Evolutionary conservation across 2,329 filamentous ascomycete species (phyloP), one percentile per base, ranked within the genome.

Genomic region (Berkeleyomyces basicola): DNA sequence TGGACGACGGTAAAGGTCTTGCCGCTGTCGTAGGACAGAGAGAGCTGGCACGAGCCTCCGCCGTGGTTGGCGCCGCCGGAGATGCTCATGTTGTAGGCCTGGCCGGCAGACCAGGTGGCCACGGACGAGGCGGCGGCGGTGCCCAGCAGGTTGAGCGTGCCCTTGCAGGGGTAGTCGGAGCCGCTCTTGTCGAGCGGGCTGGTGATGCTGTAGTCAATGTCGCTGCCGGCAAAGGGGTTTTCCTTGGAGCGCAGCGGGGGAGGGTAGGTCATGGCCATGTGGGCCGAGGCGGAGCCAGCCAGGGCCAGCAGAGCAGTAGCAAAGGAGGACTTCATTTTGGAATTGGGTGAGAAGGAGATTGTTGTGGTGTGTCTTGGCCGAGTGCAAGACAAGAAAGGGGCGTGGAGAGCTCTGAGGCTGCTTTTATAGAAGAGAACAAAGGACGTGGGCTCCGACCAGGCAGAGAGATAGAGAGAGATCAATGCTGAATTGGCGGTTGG

Each of bases 1-100:
- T 81, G 73, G 67, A 83, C 77, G 75, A 90, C 88, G 65, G 79
- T 83, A 76, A 87, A 92, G 23, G 81, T 82, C 63, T 76, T 73
- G 57, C 86, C 87, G 66, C 81, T 77, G 74, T 92, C 86, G 73
- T 86, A 88, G 40, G 85, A 88, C 37, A 92, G 76, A 2, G 84
- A 82, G 57, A 88, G 76, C 74, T 93, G 88, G 74, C 88, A 91
- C 7, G 84, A 88, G 47, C 88, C 88, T 46, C 88, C 87, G 44
- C 77, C 75, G 74, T 90, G 87, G 61, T 72, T 72, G 55, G 83
- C 82, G 59, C 79, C 79, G 43, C 87, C 87, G 64, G 73, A 74
- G 61, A 91, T 75, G 64, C 78, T 81, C 73, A 90, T 78, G 67
- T 81, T 80, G 73, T 88, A 83, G 37, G 75, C 72, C 63, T 77